Percentiles rank a stretch among this genome's conserved stretches.
Evolutionary conservation across 371 early-diverging fungal genomes (phyloP).

Genomic region (Nematocida major): DNA sequence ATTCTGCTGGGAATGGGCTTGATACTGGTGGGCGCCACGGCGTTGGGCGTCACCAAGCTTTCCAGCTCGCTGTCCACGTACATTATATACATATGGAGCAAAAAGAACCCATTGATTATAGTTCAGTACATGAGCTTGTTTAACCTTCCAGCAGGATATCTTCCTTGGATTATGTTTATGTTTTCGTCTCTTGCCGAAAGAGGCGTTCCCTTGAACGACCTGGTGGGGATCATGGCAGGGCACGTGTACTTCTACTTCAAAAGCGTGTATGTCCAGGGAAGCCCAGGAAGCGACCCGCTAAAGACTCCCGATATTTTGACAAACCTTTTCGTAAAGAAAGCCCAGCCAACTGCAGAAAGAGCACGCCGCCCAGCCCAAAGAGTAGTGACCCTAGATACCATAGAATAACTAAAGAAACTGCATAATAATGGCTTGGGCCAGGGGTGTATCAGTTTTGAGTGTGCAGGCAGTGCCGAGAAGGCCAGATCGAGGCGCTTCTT

Average conservation of each 20-base stretch:
- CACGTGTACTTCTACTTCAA: constrained; percentile 64
- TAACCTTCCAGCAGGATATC: constrained; percentile 63
- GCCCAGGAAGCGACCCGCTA: constrained; percentile 49
- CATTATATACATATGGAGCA: constrained; percentile 65
- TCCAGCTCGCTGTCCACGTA: constrained; percentile 60
- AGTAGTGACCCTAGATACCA: too few species aligned
- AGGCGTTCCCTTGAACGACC: constrained; percentile 57
- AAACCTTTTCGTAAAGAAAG: constrained; percentile 56
- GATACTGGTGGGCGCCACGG: constrained; percentile 44
- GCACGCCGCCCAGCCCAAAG: background rate
- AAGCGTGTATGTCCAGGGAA: constrained; percentile 58
- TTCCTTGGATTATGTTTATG: constrained; percentile 64
- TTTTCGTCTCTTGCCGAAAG: constrained; percentile 56
- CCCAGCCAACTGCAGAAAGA: background rate
- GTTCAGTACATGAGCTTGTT: constrained; percentile 64
- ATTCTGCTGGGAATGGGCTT: constrained; percentile 45
- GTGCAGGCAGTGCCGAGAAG: too few species aligned
- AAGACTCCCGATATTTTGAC: constrained; percentile 62
- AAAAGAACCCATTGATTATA: constrained; percentile 61
- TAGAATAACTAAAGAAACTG: too few species aligned
- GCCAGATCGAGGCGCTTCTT: too few species aligned
- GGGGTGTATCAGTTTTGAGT: too few species aligned
- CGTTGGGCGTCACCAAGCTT: constrained; percentile 50
- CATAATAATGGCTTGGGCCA: too few species aligned
- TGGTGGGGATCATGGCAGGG: constrained; percentile 64